Evolutionary conservation across 441 rosid species (phyloP), one percentile per base, ranked within the genome.

Genomic region (Cnidoscolus chayamansa): DNA sequence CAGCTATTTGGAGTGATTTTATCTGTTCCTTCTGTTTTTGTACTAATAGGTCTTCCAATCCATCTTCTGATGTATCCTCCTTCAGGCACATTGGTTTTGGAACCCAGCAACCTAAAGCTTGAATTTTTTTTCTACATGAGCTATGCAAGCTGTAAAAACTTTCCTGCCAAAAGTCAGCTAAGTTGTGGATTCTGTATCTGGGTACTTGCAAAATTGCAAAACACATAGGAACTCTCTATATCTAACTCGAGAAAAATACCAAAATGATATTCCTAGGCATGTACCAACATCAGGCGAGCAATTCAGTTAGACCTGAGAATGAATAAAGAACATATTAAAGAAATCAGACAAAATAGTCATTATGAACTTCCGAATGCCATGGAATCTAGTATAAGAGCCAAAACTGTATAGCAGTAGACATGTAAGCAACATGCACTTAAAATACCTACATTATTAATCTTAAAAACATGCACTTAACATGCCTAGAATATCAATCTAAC

Each of bases 191-290:
- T 75, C 89, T 79, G 35, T 72, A 79, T 84, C 85, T 89, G 57
- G 94, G 88, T 64, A 83, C 76, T 81, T 87, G 91, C 67, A 86
- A 83, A 71, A 90, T 74, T 67, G 97, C 83, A 82, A 85, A 77
- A 77, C 89, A 87, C 88, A 89, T 86, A 8, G 78, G 71, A 25
- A 80, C 76, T 72, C 79, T 79, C 85, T 25, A 25, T 25, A 88
- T 87, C 79, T 71, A 79, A 73, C 75, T 69, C 72, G 35, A 62
- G 35, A 63, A 60, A 76, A 65, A 73, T 20, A 76, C 67, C 12
- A 37, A 65, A 63, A 49, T 58, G 56, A 72, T 50, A 65, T 58
- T 73, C 75, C 43, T 20, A 67, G 59, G 19, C 40, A 25, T 47
- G 31, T 72, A 78, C 64, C 53, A 73, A 71, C 86, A 81, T 80